Percentiles rank a stretch among this genome's conserved stretches.
Evolutionary conservation across 129 eudicot genomes (phyloP).

Genomic region (Tanacetum coccineum): DNA sequence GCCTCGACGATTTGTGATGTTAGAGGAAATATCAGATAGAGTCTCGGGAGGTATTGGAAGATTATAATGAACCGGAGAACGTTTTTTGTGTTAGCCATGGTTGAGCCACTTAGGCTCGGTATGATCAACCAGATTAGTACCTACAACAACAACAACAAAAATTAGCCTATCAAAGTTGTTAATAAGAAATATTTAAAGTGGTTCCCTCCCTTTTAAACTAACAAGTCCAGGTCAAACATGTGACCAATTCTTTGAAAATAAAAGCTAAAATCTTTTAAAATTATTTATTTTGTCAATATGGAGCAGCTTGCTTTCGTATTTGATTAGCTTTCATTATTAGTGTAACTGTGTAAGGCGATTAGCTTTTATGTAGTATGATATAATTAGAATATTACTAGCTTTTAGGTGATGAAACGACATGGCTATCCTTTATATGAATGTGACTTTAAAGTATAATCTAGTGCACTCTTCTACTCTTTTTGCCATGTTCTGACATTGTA

Average conservation of each 20-base stretch:
- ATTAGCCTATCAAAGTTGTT: too few species aligned
- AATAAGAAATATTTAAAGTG: slow-evolving; percentile 28
- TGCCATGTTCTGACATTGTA: neutral
- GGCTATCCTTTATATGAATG: slow-evolving; percentile 26
- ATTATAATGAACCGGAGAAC: too few species aligned
- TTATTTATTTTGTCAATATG: slow-evolving; percentile 20
- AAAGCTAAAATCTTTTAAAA: slow-evolving; percentile 2
- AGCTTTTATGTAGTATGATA: slow-evolving; percentile 22
- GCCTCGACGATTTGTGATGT: too few species aligned
- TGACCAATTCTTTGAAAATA: slow-evolving; percentile 38
- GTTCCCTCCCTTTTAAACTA: slow-evolving; percentile 30
- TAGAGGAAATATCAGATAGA: too few species aligned
- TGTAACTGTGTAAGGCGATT: slow-evolving; percentile 1
- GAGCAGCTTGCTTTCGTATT: slow-evolving; percentile 9
- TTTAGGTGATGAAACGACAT: slow-evolving; percentile 30
- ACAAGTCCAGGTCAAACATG: slow-evolving; percentile 55
- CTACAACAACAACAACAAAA: too few species aligned
- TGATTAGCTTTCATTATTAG: slow-evolving; percentile 13
- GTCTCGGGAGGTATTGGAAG: too few species aligned
- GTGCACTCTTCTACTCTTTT: slow-evolving; percentile 10
- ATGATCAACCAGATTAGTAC: too few species aligned
- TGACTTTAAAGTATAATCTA: slow-evolving; percentile 17
- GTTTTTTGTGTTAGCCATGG: too few species aligned
- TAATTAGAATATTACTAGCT: slow-evolving; percentile 17
- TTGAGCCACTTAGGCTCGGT: too few species aligned